Percentiles rank a stretch among this genome's conserved stretches.
Conservation (phyloP, 257 asterid genomes). For the Cinchona pubescens region DNA sequence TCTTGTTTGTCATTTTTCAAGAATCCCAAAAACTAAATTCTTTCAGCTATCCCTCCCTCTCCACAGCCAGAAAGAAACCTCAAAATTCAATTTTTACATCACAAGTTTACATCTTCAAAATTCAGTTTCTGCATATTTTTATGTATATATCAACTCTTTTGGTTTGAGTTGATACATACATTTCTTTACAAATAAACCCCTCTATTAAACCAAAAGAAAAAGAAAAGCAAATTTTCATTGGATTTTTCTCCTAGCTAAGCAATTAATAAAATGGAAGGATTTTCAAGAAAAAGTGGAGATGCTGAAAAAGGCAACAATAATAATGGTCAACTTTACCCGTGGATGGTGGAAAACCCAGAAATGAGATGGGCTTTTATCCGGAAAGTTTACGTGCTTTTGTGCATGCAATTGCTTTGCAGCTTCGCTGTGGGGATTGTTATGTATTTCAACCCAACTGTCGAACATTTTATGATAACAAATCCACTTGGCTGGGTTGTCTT, state of each 20-base stretch:
- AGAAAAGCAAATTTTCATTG: neutral
- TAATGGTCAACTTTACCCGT: constrained; percentile 46
- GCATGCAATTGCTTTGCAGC: constrained; percentile 61
- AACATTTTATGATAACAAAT: constrained; percentile 4
- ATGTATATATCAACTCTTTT: constrained; percentile 3
- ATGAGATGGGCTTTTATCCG: constrained; percentile 81
- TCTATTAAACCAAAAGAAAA: neutral
- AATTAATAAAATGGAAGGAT: neutral
- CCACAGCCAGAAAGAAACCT: neutral
- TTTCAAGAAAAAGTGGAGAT: constrained; percentile 28
- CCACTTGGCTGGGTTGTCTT: constrained; percentile 10
- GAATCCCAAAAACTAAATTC: neutral
- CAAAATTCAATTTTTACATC: neutral
- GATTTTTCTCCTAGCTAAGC: neutral
- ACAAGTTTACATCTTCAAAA: neutral
- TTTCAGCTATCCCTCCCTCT: neutral
- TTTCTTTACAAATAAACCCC: neutral
- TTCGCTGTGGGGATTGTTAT: too few species aligned
- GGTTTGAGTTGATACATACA: neutral
- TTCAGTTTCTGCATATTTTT: neutral
- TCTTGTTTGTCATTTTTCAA: too few species aligned
- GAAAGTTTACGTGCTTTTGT: constrained; percentile 56
- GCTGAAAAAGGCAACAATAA: constrained; percentile 51
- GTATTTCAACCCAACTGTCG: neutral
- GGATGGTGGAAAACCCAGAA: constrained; percentile 65